Evolutionary conservation across 139 green algal genomes (phyloP), one percentile per base, ranked within the genome.

Genomic region (Chlorella ohadii): DNA sequence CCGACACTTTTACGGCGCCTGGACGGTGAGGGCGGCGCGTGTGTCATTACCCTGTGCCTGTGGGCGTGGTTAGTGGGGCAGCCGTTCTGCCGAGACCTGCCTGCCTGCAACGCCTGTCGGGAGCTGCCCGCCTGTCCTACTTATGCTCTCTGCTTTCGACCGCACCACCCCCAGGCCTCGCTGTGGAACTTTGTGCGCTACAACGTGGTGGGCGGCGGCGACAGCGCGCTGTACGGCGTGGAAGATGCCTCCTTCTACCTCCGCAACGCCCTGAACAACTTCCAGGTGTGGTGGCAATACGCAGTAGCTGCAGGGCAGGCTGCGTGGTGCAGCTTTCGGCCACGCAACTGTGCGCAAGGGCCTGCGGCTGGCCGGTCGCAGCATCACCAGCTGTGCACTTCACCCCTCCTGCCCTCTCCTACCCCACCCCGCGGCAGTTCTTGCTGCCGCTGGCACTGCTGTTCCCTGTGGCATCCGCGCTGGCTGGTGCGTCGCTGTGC

Each of bases 111-210:
- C n/a, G n/a, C n/a, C n/a, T n/a, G n/a, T n/a, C n/a, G n/a, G n/a
- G n/a, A n/a, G n/a, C n/a, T n/a, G n/a, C n/a, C n/a, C n/a, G n/a
- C n/a, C n/a, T n/a, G n/a, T n/a, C n/a, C n/a, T n/a, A n/a, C n/a
- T n/a, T n/a, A n/a, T n/a, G n/a, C n/a, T n/a, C n/a, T 25, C 15
- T 73, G 20, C 34, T 27, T 31, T 5, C 15, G 11, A 68, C 28
- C 31, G 11, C 15, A 72, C 4, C 20, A 65, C n/a, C 28, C 3
- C 78, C 87, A 93, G 88, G 83, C 88, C 23, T 96, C 94, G 6
- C 51, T 96, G 33, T 85, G 84, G 75, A 97, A 97, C 68, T 96
- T 97, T 41, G 25, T 98, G 9, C 55, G 79, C 25, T 96, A 96
- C 87, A 96, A 96, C 81, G 92, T 95, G 2, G 83, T 79, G 28